A percentile compares a stretch with the other conserved stretches of the same genome.
These are phyloP conservation scores for Nakaseomyces delphensis DNA, from an alignment of 1,139 yeast genomes.

Conservation along the genomic window DNA sequence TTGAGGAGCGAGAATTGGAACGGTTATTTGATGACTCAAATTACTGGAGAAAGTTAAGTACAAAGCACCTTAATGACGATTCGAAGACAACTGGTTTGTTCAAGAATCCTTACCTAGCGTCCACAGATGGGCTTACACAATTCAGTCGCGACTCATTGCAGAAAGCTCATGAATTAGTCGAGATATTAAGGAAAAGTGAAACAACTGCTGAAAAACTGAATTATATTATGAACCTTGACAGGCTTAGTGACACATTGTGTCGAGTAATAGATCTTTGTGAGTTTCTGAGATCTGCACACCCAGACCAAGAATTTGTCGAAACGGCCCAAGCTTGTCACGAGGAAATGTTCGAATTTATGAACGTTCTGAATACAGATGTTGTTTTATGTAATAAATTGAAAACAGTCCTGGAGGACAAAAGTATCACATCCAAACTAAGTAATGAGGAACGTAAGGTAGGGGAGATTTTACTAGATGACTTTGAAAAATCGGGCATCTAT, in stretches of 20 bases:
- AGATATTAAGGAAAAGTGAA: conserved; percentile 43
- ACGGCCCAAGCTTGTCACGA: conserved; percentile 90
- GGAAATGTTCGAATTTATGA: conserved; percentile 88
- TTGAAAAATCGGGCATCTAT: conserved; percentile 83
- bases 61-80: background rate
- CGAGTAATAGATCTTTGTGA: conserved; percentile 92
- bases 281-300: conserved; percentile 83
- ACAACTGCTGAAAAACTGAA: conserved; percentile 40
- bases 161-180: conserved; percentile 56
- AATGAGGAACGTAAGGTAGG: conserved; percentile 81
- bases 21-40: conserved; percentile 22
- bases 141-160: conserved; percentile 58
- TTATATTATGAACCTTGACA: conserved; percentile 65
- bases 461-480: conserved; percentile 68
- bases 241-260: conserved; percentile 79
- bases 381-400: conserved; percentile 56
- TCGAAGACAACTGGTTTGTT: conserved; percentile 52
- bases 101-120: conserved; percentile 55
- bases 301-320: conserved; percentile 55
- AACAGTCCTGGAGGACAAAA: conserved; percentile 41
- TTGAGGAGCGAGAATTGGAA: conserved; percentile 8
- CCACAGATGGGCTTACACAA: conserved; percentile 60
- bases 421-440: conserved; percentile 37
- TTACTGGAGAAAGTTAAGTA: conserved; percentile 15
- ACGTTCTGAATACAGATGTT: conserved; percentile 76